A percentile compares a stretch with the other conserved stretches of the same genome.
Conservation (phyloP, 306 rosid species). For the Rubus parviflorus region DNA sequence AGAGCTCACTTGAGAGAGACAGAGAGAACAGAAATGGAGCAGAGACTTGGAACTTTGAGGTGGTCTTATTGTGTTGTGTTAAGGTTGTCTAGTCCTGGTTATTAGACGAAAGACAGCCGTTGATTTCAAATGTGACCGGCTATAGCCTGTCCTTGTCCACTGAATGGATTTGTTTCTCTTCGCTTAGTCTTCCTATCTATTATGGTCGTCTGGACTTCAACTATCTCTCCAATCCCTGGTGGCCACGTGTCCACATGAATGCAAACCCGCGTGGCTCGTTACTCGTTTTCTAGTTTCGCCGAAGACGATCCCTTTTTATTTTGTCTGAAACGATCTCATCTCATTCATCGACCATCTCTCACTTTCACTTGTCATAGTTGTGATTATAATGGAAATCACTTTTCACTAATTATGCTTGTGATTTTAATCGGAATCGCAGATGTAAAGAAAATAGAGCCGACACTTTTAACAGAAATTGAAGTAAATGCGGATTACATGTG, state of each 20-base stretch:
- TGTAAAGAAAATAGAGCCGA: too few species aligned
- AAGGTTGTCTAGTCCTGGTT: background rate
- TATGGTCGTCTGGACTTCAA: conserved; percentile 1
- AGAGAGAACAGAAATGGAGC: background rate
- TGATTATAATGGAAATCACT: background rate
- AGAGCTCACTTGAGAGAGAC: background rate
- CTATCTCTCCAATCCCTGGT: too few species aligned
- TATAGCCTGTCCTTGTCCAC: conserved; percentile 25
- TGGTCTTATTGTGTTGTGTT: background rate
- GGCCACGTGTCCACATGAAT: background rate
- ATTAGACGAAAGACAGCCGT: conserved; percentile 32
- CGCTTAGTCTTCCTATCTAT: background rate
- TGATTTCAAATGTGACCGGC: conserved; percentile 17
- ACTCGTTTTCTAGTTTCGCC: too few species aligned
- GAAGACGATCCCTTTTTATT: background rate
- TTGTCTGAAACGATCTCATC: background rate
- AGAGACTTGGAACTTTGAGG: background rate
- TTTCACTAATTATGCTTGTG: background rate
- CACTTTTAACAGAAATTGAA: too few species aligned
- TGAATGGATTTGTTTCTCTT: background rate
- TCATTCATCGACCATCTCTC: background rate
- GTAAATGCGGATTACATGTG: too few species aligned
- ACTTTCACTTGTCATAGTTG: background rate
- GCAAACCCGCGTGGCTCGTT: background rate
- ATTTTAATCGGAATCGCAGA: too few species aligned